Base-by-base conservation (phyloP, 1,139 yeast genomes). In the Blastobotrys proliferans region DNA sequence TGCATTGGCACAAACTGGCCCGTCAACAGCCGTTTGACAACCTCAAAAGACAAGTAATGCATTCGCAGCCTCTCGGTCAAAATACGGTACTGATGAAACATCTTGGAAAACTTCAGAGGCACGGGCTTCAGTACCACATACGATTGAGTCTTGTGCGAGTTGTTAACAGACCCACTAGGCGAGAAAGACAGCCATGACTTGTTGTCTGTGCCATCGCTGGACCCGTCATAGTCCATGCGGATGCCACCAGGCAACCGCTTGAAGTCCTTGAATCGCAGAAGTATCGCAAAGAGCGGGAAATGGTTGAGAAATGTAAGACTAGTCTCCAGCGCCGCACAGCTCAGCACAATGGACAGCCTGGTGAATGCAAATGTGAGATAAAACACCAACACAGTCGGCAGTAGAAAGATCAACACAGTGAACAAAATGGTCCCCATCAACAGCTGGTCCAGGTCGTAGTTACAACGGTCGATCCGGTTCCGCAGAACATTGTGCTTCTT, bases 211-310 rank as follows among this genome's bases (percentile, higher is more conserved):
- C 25, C 25, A 11, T 18, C 22, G 19, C 13, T 6, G 19, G 9
- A 30, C 10, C 17, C 29, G 20, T 40, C 37, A 18, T 40, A 33
- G 14, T 64, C 64, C 46, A 85, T 68, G 6, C 63, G 66, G 5
- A 92, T 70, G 0, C 97, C 97, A 1, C 96, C 95, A n/a, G 97
- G 98, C 16, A 94, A 67, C 50, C 99, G 70, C 45, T 76, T 78
- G 9, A 88, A 80, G 58, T 90, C 94, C 60, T 92, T 94, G 40
- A 87, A 45, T 53, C 94, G 79, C 35, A 92, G 66, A 42, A 94
- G 66, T 1, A 90, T 61, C 1, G 88, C 90, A 65, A 92, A 92
- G 17, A 90, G 60, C 0, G 99, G 99, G 55, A 84, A 78, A 59
- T 88, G 92, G 56, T 88, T 90, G 42, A 88, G 61, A 32, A 79